A percentile compares a stretch with the other conserved stretches of the same genome.
Conservation (phyloP, 139 green algal species). For the Ulvella scutata region DNA sequence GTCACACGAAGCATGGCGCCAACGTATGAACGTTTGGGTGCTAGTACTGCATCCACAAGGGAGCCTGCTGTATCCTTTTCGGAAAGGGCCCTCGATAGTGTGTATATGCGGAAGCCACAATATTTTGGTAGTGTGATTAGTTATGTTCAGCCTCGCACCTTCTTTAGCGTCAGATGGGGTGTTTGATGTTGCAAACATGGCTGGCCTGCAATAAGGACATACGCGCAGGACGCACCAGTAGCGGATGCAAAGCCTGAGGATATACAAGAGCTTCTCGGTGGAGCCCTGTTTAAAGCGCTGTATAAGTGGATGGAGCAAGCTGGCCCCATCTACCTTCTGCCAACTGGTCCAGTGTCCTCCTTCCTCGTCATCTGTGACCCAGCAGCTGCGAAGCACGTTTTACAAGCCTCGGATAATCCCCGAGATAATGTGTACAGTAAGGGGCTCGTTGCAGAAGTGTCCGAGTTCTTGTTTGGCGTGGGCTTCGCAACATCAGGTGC, state of each 20-base stretch:
- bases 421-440: slow-evolving; percentile 56
- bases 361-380: slow-evolving; percentile 90
- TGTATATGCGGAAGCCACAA: no score
- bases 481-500: slow-evolving; percentile 64
- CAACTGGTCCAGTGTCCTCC: slow-evolving; percentile 56
- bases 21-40: no score
- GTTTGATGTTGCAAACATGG: no score
- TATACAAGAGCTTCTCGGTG: slow-evolving; percentile 91
- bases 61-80: no score
- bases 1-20: no score
- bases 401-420: slow-evolving; percentile 72
- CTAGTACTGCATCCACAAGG: no score
- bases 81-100: no score
- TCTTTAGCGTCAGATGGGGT: no score
- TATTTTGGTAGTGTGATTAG: no score
- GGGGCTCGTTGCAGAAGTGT: slow-evolving; percentile 78
- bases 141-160: no score
- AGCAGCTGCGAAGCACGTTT: slow-evolving; percentile 83
- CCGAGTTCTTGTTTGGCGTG: slow-evolving; percentile 89
- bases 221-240: slow-evolving; percentile 82
- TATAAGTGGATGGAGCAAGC: slow-evolving; percentile 68
- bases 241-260: slow-evolving; percentile 88
- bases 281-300: slow-evolving; percentile 84
- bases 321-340: slow-evolving; percentile 66
- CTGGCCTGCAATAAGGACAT: no score